These are phyloP conservation scores for Fusarium duplospermum DNA, from an alignment of 2,329 filamentous ascomycete genomes.

Conservation along the genomic window DNA sequence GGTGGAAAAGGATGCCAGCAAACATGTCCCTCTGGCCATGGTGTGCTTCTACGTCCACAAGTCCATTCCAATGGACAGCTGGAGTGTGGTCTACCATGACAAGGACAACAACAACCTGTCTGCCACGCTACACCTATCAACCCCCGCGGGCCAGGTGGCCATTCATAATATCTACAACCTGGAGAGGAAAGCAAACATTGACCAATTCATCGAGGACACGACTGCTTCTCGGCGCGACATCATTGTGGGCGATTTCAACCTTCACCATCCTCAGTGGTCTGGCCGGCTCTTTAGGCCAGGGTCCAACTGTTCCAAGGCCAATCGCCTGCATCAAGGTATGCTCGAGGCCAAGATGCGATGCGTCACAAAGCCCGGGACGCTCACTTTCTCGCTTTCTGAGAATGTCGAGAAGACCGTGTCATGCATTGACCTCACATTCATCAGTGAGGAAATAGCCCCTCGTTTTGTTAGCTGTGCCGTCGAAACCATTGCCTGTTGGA, in stretches of 20 bases:
- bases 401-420: neutral
- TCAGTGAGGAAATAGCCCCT: neutral
- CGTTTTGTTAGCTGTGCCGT: neutral
- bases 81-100: neutral
- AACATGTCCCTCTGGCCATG: neutral
- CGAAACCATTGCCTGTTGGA: neutral
- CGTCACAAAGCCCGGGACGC: neutral
- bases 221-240: neutral
- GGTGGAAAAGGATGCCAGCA: neutral
- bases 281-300: neutral
- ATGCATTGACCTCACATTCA: neutral
- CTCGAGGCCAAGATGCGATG: neutral
- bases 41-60: neutral
- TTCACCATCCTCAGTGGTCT: neutral
- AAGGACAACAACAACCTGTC: neutral
- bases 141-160: neutral
- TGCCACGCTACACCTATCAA: neutral
- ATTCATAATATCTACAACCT: neutral
- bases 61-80: neutral
- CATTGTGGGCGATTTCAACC: neutral
- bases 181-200: neutral
- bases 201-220: neutral
- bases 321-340: neutral
- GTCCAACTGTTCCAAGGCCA: neutral
- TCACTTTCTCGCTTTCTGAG: neutral